These are phyloP conservation scores for Suillus luteus DNA, from an alignment of 768 basidiomycete species.

Conservation along the genomic window DNA sequence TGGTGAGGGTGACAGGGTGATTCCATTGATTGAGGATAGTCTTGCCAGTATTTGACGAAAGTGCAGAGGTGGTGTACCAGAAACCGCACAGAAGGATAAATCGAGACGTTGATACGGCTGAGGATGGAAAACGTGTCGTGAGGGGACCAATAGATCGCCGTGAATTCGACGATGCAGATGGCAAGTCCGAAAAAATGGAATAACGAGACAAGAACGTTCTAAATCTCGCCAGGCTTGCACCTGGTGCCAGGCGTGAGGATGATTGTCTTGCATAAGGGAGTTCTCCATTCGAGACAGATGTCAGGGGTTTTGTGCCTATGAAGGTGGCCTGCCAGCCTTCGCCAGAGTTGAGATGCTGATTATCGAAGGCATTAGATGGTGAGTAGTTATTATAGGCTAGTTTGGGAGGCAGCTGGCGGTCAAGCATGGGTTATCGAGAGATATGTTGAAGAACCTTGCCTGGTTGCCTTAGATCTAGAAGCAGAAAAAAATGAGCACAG, in stretches of 20 bases:
- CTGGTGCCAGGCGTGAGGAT: slow-evolving; percentile 15
- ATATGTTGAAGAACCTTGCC: neutral
- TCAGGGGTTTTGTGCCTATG: slow-evolving; percentile 16
- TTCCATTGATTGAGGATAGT: slow-evolving; percentile 89
- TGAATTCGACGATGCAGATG: slow-evolving; percentile 26
- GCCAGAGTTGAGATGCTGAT: slow-evolving; percentile 19
- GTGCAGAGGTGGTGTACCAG: slow-evolving; percentile 93
- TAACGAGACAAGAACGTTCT: slow-evolving; percentile 23
- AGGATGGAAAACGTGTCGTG: slow-evolving; percentile 17
- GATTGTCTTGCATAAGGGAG: slow-evolving; percentile 10
- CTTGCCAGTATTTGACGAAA: slow-evolving; percentile 97
- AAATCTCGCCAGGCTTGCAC: slow-evolving; percentile 18
- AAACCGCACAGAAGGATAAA: slow-evolving; percentile 84
- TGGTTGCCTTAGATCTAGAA: neutral
- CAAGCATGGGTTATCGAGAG: slow-evolving; percentile 16
- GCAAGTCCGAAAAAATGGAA: slow-evolving; percentile 16
- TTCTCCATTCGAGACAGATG: slow-evolving; percentile 11
- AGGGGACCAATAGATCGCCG: slow-evolving; percentile 27
- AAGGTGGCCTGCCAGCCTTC: slow-evolving; percentile 29
- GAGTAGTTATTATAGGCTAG: slow-evolving; percentile 19
- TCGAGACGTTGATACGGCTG: slow-evolving; percentile 36
- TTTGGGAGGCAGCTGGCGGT: slow-evolving; percentile 12
- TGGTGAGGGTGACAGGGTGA: slow-evolving; percentile 95
- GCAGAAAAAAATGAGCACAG: neutral
- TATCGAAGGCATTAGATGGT: slow-evolving; percentile 20